phyloP scores from a whole-genome alignment of 2,329 filamentous ascomycete species.

The Cytospora paraplurivora region DNA sequence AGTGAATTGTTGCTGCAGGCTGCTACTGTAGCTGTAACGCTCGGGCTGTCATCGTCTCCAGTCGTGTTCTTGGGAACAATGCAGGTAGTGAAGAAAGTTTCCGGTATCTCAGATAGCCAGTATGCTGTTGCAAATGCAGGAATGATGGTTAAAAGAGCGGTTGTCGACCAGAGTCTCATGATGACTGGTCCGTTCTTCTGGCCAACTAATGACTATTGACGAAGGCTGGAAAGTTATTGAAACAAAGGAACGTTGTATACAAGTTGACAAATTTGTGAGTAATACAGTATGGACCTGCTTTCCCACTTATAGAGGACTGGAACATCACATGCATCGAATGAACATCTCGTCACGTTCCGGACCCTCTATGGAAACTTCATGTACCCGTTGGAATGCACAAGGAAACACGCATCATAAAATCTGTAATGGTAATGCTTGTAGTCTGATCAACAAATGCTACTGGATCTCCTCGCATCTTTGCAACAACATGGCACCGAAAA shows the following conservation, averaged over 20 bases:
- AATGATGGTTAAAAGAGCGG: background rate
- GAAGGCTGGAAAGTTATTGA: background rate
- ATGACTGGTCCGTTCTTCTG: background rate
- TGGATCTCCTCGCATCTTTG: background rate
- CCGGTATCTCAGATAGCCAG: conserved; percentile 29
- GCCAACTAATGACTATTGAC: background rate
- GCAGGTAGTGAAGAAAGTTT: conserved; percentile 27
- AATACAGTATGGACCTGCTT: no score
- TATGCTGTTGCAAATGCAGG: conserved; percentile 20
- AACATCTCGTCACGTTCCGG: no score
- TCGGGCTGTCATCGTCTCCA: conserved; percentile 29
- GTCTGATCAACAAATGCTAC: background rate
- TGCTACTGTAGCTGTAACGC: conserved; percentile 23
- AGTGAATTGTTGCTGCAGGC: conserved; percentile 28
- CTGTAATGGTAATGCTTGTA: no score
- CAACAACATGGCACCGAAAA: background rate
- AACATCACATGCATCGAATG: no score
- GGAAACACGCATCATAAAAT: no score
- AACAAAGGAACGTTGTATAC: background rate
- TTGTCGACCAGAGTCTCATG: background rate
- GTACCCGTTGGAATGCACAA: no score
- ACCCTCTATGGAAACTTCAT: no score
- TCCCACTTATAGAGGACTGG: no score
- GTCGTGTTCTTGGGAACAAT: conserved; percentile 29
- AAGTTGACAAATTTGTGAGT: no score